phyloP scores from a whole-genome alignment of 352 stramenopile species.

The Pythium graminicola region DNA sequence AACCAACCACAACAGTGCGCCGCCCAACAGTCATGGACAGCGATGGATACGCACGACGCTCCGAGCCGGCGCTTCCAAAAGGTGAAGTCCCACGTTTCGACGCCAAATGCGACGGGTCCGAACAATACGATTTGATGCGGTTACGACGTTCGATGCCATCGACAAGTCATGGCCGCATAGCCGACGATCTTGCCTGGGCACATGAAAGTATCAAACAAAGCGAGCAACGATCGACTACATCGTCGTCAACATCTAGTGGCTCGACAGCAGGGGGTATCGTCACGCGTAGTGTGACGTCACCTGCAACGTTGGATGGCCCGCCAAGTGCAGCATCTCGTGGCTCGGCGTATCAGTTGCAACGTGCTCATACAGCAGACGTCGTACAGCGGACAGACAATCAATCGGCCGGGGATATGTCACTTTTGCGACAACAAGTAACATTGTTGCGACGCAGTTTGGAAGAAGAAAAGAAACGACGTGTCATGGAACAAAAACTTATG shows the following conservation, averaged over 20 bases:
- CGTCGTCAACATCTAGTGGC: not conserved
- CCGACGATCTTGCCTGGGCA: slow-evolving; percentile 14
- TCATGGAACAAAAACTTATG: slow-evolving; percentile 59
- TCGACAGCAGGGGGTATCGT: not conserved
- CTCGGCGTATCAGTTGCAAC: slow-evolving; percentile 12
- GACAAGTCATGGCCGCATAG: not conserved
- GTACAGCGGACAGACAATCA: slow-evolving; percentile 8
- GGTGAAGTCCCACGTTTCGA: not conserved
- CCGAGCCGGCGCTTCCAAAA: slow-evolving; percentile 12
- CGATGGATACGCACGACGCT: slow-evolving; percentile 12
- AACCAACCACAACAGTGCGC: not conserved
- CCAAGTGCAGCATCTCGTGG: too few species aligned
- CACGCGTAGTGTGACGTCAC: not conserved
- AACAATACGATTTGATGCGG: not conserved
- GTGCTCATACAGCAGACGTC: slow-evolving; percentile 14
- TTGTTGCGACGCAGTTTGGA: slow-evolving; percentile 52
- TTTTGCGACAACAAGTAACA: slow-evolving; percentile 48
- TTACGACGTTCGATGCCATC: slow-evolving; percentile 8
- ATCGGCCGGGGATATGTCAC: slow-evolving; percentile 3
- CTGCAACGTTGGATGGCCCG: not conserved
- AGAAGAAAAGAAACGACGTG: slow-evolving; percentile 59
- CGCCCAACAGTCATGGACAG: slow-evolving; percentile 6
- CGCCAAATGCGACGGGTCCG: not conserved
- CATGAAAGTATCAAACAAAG: slow-evolving; percentile 18
- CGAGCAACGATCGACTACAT: slow-evolving; percentile 7